Evolutionary conservation across 176 grass and related monocot genomes (phyloP), one percentile per base, ranked within the genome.

Genomic region (Carex myosuroides): DNA sequence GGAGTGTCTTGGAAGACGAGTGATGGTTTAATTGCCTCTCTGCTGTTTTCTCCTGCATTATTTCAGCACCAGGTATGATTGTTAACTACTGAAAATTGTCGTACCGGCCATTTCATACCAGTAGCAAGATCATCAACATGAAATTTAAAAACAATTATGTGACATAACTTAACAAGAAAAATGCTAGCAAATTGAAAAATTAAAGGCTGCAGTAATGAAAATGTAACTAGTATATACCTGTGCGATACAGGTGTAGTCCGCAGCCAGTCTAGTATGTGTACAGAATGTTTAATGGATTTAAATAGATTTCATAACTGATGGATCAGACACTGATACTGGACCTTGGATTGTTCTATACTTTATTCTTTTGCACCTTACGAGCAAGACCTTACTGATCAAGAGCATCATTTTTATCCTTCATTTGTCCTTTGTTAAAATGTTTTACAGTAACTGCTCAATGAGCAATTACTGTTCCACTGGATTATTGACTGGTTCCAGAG

Each of bases 1-100:
- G 93, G 91, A 90, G 83, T 39, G 85, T 99, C 48, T 74, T 94
- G 81, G 93, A 99, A 80, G 93, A 98, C 33, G 88, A 93, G 0
- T 86, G 94, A 79, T 93, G 89, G 82, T 81, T 78, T 61, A 60
- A 85, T 83, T 67, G n/a, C 69, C 62, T 50, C 17, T 53, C 48
- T 35, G 8, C 50, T 56, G 73, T 78, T 33, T 57, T 76, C 21
- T 78, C 46, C n/a, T 57, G 21, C 57, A 50, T 78, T 78, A 13
- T 78, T 78, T 78, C 13, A 56, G 14, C 73, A 78, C 22, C 52
- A 78, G 73, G 73, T 78, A 56, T 78, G 26, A 56, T 57, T 56
- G 56, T 8, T 30, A 33, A 78, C 6, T 78, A 30, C 48, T 52
- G 48, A 52, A 76, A 52, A 56, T 77, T 55, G 12, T 55, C 26